Percentiles rank a stretch among this genome's conserved stretches.
Conservation (phyloP, 495 filamentous ascomycete species). For the Platismatia glauca region DNA sequence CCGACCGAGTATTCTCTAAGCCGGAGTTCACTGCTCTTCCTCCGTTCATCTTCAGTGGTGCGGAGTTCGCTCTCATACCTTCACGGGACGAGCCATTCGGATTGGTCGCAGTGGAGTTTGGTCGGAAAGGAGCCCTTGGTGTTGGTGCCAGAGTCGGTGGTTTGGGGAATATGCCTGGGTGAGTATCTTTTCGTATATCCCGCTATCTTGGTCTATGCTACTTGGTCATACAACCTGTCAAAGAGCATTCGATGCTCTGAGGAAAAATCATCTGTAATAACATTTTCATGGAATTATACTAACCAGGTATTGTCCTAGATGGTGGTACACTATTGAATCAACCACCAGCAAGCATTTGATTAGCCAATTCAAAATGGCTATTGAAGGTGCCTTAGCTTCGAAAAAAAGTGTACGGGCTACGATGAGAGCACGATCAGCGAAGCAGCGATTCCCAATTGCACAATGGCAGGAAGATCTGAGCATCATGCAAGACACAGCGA, state of each 20-base stretch:
- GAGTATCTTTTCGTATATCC: conserved; percentile 26
- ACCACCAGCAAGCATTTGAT: conserved; percentile 60
- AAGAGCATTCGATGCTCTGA: not conserved
- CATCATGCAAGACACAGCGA: conserved; percentile 48
- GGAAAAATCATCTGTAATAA: not conserved
- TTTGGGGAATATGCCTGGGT: conserved; percentile 73
- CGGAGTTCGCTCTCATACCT: conserved; percentile 71
- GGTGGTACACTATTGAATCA: conserved; percentile 62
- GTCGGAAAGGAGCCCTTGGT: conserved; percentile 66
- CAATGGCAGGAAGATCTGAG: conserved; percentile 59
- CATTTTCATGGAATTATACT: conserved; percentile 28
- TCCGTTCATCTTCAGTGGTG: conserved; percentile 67
- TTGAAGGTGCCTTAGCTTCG: conserved; percentile 56
- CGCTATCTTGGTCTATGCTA: conserved; percentile 46
- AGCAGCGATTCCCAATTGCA: conserved; percentile 67
- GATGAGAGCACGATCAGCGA: conserved; percentile 69
- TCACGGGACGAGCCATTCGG: conserved; percentile 76
- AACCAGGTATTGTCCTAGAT: conserved; percentile 37
- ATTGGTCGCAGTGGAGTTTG: conserved; percentile 74
- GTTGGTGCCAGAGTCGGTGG: conserved; percentile 61
- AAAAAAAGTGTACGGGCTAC: conserved; percentile 48
- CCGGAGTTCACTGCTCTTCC: conserved; percentile 69
- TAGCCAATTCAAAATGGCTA: conserved; percentile 63
- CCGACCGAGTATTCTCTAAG: conserved; percentile 67
- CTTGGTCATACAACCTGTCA: conserved; percentile 33